phyloP scores from a whole-genome alignment of 441 rosid species.

The Eruca vesicaria region DNA sequence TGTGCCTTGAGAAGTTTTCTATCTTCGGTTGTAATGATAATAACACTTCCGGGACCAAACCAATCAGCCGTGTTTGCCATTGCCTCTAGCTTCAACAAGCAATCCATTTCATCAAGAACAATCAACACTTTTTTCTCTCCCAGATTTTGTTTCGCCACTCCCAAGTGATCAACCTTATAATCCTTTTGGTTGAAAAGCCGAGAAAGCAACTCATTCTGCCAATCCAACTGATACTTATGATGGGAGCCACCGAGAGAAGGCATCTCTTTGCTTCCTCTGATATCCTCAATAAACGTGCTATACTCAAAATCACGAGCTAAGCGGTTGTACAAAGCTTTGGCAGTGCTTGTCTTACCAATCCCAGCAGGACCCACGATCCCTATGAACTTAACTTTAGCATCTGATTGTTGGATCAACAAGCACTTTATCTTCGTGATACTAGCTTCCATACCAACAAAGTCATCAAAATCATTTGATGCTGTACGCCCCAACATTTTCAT shows the following conservation, averaged over 20 bases:
- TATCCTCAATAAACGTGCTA: slow-evolving; percentile 4
- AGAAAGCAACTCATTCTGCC: not conserved
- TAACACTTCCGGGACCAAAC: slow-evolving; percentile 32
- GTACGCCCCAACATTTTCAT: not conserved
- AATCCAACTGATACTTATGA: not conserved
- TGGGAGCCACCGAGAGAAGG: not conserved
- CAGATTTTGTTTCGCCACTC: not conserved
- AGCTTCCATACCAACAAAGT: too few relatives aligned
- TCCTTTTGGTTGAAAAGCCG: not conserved
- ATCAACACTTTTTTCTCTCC: not conserved
- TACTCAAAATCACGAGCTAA: slow-evolving; percentile 3
- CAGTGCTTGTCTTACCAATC: too few relatives aligned
- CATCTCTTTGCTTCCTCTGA: too few relatives aligned
- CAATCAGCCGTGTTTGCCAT: not conserved
- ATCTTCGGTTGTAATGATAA: slow-evolving; percentile 37
- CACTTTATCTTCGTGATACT: too few relatives aligned
- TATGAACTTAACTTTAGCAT: too few relatives aligned
- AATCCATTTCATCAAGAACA: slow-evolving; percentile 37
- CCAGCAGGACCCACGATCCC: too few relatives aligned
- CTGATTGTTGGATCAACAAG: too few relatives aligned
- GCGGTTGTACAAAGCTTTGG: slow-evolving; percentile 10
- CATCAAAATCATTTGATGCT: not conserved
- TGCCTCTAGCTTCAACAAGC: not conserved
- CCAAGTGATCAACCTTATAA: not conserved
- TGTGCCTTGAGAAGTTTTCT: not conserved